Conservation (phyloP, 352 stramenopile species). For the Pythium coloratum region DNA sequence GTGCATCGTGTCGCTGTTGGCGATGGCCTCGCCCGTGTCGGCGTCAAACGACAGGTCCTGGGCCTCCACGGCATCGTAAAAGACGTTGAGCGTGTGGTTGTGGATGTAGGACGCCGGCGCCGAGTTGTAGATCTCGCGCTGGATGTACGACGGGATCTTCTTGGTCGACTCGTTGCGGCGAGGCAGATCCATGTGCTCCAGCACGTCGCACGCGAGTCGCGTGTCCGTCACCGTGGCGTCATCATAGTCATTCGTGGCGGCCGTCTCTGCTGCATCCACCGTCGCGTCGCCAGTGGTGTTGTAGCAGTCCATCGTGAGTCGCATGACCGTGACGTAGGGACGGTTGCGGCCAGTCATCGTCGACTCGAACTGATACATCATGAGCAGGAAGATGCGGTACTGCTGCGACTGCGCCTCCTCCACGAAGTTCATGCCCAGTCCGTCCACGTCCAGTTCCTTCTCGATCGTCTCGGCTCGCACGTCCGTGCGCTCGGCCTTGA, state of each 20-base stretch:
- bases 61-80: conserved; percentile 54
- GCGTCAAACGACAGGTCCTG: conserved; percentile 43
- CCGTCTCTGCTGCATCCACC: conserved; percentile 7
- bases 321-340: conserved; percentile 55
- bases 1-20: conserved; percentile 35
- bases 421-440: conserved; percentile 39
- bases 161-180: conserved; percentile 43
- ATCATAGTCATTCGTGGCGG: conserved; percentile 5
- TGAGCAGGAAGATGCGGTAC: conserved; percentile 48
- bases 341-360: conserved; percentile 52
- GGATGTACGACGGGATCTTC: conserved; percentile 38
- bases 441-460: conserved; percentile 36
- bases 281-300: conserved; percentile 31
- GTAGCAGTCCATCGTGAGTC: conserved; percentile 59
- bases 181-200: conserved; percentile 57
- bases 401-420: conserved; percentile 43
- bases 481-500: conserved; percentile 52
- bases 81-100: conserved; percentile 42
- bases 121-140: conserved; percentile 45
- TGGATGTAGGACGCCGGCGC: conserved; percentile 36
- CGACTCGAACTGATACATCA: conserved; percentile 62
- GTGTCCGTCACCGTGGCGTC: neutral
- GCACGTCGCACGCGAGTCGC: conserved; percentile 43
- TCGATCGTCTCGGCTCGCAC: conserved; percentile 40
- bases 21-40: conserved; percentile 13